Evolutionary conservation across 1,284 basidiomycete genomes (phyloP), one percentile per base, ranked within the genome.

Genomic region (Pascua guehoae): DNA sequence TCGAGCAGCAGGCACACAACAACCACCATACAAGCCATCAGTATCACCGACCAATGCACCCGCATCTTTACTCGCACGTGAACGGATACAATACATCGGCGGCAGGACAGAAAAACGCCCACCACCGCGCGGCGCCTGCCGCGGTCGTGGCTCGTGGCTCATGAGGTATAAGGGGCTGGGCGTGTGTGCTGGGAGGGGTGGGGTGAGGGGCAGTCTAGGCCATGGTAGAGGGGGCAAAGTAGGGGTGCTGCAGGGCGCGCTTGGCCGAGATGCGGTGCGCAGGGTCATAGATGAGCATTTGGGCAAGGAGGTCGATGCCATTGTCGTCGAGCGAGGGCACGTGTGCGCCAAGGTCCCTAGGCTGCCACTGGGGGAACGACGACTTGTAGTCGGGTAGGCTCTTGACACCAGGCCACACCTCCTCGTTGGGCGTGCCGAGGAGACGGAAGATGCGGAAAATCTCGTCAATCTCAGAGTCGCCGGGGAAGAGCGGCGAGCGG

Each of bases 391-490:
- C 96, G 1, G 95, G 93, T 54, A 99, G 77, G 54, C 83, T 80
- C 66, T 85, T 85, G 40, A 98, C 88, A 5, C 93, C 93, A 0
- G 94, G 95, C 95, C 95, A 98, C 10, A 79, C 80, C 40, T 90
- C 85, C 69, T 98, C 94, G 67, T 85, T 88, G 2, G 95, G 95
- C n/a, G 96, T 98, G 17, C 95, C 95, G 51, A 97, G 83, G 39
- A 94, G 83, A 69, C 89, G 85, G 84, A 98, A 98, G 71, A 98
- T 98, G 78, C 93, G 91, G 85, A 98, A 98, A 67, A 98, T 98
- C 80, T 98, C 94, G 79, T 98, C 95, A 69, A 98, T 98, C 79
- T 98, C 95, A 36, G 93, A 97, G 79, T 98, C 95, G 10, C 96
- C 95, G 12, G 95, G 93, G 84, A 98, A 98, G 24, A 98, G 82